A percentile compares a stretch with the other conserved stretches of the same genome.
These are phyloP conservation scores for Heracleum sosnowskyi DNA, from an alignment of 129 eudicot species.

Conservation along the genomic window DNA sequence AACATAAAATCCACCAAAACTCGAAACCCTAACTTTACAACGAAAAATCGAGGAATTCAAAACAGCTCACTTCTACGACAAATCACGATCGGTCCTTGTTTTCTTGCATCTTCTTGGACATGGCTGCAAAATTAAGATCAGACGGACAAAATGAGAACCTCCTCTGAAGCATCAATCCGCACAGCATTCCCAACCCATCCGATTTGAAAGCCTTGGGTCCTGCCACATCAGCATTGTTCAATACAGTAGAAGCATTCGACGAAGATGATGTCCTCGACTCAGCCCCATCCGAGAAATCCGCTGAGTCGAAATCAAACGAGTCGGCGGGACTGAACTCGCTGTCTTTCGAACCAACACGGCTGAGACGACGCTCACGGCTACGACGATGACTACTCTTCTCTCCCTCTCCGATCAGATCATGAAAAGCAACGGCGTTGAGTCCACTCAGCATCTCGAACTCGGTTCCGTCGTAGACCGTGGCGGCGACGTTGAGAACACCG, in stretches of 20 bases:
- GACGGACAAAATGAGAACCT: constrained; percentile 59
- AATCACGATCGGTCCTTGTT: constrained; percentile 23
- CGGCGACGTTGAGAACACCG: constrained; percentile 80
- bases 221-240: constrained; percentile 38
- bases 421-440: constrained; percentile 49
- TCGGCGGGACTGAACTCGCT: constrained; percentile 51
- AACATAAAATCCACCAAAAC: neutral
- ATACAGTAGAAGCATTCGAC: constrained; percentile 42
- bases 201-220: constrained; percentile 36
- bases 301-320: constrained; percentile 44
- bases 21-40: neutral
- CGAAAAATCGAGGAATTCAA: neutral
- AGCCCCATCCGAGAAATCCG: constrained; percentile 55
- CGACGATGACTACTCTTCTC: constrained; percentile 21
- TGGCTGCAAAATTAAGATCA: constrained; percentile 37
- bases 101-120: constrained; percentile 32
- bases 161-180: constrained; percentile 60
- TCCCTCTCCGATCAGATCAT: constrained; percentile 45
- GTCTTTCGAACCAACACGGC: constrained; percentile 44
- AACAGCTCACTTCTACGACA: neutral
- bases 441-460: constrained; percentile 37
- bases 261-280: constrained; percentile 73
- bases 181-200: constrained; percentile 50
- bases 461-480: constrained; percentile 39
- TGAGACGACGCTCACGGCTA: constrained; percentile 34